Base-by-base conservation (phyloP, 163 green algal genomes). In the Prototheca wickerhamii region DNA sequence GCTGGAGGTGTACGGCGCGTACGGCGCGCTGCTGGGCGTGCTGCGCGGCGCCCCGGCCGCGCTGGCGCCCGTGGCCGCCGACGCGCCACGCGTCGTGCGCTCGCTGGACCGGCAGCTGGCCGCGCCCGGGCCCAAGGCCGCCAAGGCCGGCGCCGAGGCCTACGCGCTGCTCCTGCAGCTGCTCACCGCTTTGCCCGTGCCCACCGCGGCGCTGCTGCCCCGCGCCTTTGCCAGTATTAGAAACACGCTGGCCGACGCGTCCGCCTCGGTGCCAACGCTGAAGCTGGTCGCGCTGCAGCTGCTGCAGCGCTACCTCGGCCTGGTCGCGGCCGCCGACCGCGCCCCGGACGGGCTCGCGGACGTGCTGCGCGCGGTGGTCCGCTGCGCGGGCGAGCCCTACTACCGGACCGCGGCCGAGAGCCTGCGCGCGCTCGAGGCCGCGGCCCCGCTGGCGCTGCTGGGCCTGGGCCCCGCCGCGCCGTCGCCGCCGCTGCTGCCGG, bases 261-360 rank as follows among this genome's bases (percentile, higher is more conserved):
- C 61, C 31, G 64, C 56, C 35, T 58, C 63, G 5, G 73, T 53
- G 31, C 64, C 67, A n/a, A 55, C 44, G n/a, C 67, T 94, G 29
- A 95, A 96, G 78, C 91, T 98, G 42, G 87, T 96, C 68, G 91
- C 87, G 2, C 82, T 97, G 26, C 57, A 73, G 43, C 96, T 96
- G 67, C 71, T 96, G 28, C 67, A 82, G 23, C 65, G 82, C 26
- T 68, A 76, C 23, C 69, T 49, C 37, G 31, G 20, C 2, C 54
- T 5, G 8, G 31, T 32, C 54, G 20, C 53, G 12, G 17, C 7
- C 30, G 17, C 4, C 3, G 10, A 35, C 4, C 28, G 21, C 26
- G 51, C n/a, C n/a, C n/a, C n/a, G n/a, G n/a, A n/a, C n/a, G n/a
- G n/a, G n/a, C n/a, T n/a, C n/a, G n/a, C n/a, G n/a, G n/a, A n/a